Evolutionary conservation across 306 rosid genomes (phyloP).

Genomic region (Prunus dulcis): DNA sequence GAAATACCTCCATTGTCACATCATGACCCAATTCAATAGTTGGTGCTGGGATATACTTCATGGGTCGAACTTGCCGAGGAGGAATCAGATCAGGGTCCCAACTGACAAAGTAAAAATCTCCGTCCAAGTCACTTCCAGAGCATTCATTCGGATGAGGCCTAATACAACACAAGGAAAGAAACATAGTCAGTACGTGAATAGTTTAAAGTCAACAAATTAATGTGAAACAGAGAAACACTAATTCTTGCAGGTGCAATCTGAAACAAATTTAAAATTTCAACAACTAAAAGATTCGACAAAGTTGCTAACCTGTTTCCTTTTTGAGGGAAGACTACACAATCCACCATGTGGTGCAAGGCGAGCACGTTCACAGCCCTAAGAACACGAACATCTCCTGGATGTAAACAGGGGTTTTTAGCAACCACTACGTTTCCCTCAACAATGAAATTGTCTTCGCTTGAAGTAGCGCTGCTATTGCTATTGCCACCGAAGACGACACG

Average conservation of each 20-base stretch:
- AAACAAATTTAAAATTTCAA: neutral
- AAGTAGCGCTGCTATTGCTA: neutral
- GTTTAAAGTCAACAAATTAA: no score
- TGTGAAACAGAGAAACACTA: neutral
- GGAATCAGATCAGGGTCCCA: slow-evolving; percentile 49
- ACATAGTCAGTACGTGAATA: neutral
- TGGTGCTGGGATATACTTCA: slow-evolving; percentile 26
- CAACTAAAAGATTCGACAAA: no score
- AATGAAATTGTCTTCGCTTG: slow-evolving; percentile 3
- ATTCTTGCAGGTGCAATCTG: neutral
- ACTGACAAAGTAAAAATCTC: slow-evolving; percentile 38
- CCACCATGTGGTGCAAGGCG: slow-evolving; percentile 36
- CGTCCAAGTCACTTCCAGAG: slow-evolving; percentile 45
- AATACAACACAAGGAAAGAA: neutral
- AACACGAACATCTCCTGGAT: slow-evolving; percentile 42
- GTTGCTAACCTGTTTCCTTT: slow-evolving; percentile 34
- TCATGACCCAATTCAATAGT: slow-evolving; percentile 24
- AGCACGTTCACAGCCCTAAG: slow-evolving; percentile 35
- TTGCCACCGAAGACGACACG: neutral
- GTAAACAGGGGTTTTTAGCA: slow-evolving; percentile 42
- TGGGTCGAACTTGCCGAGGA: neutral
- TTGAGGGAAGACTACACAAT: slow-evolving; percentile 48
- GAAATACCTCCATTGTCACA: slow-evolving; percentile 41
- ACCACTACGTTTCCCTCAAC: slow-evolving; percentile 30
- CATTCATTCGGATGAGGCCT: slow-evolving; percentile 55